These are phyloP conservation scores for Butyriboletus loyo DNA, from an alignment of 768 basidiomycete species.

Conservation along the genomic window DNA sequence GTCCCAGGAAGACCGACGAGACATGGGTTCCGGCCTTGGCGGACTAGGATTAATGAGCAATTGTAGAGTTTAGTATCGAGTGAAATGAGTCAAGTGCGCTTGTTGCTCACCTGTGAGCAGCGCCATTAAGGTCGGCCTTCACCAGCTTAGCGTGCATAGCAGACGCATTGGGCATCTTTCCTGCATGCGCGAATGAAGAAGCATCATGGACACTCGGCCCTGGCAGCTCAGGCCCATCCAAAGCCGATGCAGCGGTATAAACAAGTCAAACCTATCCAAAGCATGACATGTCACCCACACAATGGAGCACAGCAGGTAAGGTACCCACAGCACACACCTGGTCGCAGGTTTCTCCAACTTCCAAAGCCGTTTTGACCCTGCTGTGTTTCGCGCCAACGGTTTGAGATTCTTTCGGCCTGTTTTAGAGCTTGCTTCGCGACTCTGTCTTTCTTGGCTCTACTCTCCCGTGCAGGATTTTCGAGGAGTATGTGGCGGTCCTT, in stretches of 20 bases:
- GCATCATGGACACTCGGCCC: constrained; percentile 41
- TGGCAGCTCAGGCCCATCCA: constrained; percentile 87
- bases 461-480: constrained; percentile 63
- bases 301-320: background rate
- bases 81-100: background rate
- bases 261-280: too few species aligned
- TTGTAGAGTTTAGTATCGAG: background rate
- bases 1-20: constrained; percentile 76
- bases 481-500: too few species aligned
- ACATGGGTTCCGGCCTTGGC: constrained; percentile 71
- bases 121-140: too few species aligned
- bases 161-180: constrained; percentile 49
- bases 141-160: constrained; percentile 81
- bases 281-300: background rate
- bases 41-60: constrained; percentile 45
- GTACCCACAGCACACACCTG: constrained; percentile 42
- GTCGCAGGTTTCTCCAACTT: constrained; percentile 54
- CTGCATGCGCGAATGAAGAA: constrained; percentile 22
- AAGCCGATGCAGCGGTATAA: constrained; percentile 73
- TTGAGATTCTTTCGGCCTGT: constrained; percentile 38
- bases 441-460: constrained; percentile 48
- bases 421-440: constrained; percentile 46
- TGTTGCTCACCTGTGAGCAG: constrained; percentile 62
- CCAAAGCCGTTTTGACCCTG: constrained; percentile 62
- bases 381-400: constrained; percentile 50